Evolutionary conservation across 192 early-diverging fungal genomes (phyloP), one percentile per base, ranked within the genome.

Genomic region (Helicostylum pulchrum): DNA sequence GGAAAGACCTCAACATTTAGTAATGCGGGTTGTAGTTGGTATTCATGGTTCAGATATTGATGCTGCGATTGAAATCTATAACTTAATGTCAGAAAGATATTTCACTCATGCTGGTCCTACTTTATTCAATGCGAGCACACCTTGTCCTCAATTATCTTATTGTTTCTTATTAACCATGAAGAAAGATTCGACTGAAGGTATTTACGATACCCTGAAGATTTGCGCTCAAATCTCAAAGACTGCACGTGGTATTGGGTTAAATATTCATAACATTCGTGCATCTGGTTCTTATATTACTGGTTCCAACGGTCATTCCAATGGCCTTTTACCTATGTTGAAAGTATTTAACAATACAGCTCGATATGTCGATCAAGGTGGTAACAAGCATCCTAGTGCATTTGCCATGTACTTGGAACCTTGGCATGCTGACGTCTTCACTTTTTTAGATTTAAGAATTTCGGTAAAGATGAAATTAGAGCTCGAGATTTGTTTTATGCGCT

Each of bases 331-430:
- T 6, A 97, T 99, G 95, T 83, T 99, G 64, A 91, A 95, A 53
- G 97, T 99, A 9, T 99, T 87, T 71, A 98, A 99, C 82, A 96
- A 96, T 79, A 99, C 97, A 4, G 95, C 97, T 11, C 87, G 97
- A 36, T 99, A 97, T 75, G 95, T 99, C n/a, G 94, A 97, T 80
- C 97, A 99, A 79, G 97, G 97, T 57, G 97, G 95, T 36, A 97
- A 97, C 84, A 99, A 97, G 84, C 90, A 95, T 30, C 94, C 94
- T 0, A 95, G 97, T 14, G 94, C 94, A 4, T 97, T 99, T 85
- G 97, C 97, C 60, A 89, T 99, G 70, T 99, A 99, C 80, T 81
- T 99, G 36, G 97, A 99, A 78, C 94, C 95, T 15, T 99, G 97
- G 97, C 97, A 99, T 74, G 84, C 97, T 9, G 97, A 99, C 73